Conservation (phyloP, 345 rosid genomes). For the Cardamine resedifolia region DNA sequence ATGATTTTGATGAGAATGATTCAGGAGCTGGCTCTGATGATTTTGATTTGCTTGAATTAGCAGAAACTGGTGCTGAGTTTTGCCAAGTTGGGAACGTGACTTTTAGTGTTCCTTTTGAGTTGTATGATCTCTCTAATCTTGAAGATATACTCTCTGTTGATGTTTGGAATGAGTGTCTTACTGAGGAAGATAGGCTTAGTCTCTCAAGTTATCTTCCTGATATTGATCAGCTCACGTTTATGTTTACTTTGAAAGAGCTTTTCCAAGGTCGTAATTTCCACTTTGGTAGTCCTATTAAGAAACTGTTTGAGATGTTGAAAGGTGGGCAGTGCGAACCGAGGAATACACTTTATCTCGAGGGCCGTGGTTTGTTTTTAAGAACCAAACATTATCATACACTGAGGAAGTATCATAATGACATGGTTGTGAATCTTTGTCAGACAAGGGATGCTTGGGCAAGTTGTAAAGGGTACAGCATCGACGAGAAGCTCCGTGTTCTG, state of each 20-base stretch:
- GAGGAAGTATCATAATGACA: slow-evolving; percentile 79
- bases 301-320: slow-evolving; percentile 81
- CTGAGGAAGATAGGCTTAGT: slow-evolving; percentile 76
- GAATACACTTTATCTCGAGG: slow-evolving; percentile 86
- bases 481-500: slow-evolving; percentile 87
- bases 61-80: slow-evolving; percentile 87
- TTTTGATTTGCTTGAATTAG: slow-evolving; percentile 88
- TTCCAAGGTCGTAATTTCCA: slow-evolving; percentile 74
- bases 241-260: slow-evolving; percentile 72
- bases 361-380: slow-evolving; percentile 62
- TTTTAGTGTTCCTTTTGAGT: slow-evolving; percentile 82
- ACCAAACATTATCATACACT: slow-evolving; percentile 75
- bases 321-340: slow-evolving; percentile 97
- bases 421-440: slow-evolving; percentile 78
- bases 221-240: slow-evolving; percentile 70
- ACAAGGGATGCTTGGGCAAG: slow-evolving; percentile 85
- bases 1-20: slow-evolving; percentile 85
- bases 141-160: slow-evolving; percentile 82
- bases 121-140: slow-evolving; percentile 76
- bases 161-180: slow-evolving; percentile 88
- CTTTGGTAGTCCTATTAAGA: slow-evolving; percentile 82
- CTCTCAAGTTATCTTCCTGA: slow-evolving; percentile 79
- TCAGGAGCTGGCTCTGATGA: slow-evolving; percentile 98
- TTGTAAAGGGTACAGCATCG: slow-evolving; percentile 77
- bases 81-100: slow-evolving; percentile 81